phyloP scores from a whole-genome alignment of 805 yeast genomes.

The Zygosaccharomyces siamensis region DNA sequence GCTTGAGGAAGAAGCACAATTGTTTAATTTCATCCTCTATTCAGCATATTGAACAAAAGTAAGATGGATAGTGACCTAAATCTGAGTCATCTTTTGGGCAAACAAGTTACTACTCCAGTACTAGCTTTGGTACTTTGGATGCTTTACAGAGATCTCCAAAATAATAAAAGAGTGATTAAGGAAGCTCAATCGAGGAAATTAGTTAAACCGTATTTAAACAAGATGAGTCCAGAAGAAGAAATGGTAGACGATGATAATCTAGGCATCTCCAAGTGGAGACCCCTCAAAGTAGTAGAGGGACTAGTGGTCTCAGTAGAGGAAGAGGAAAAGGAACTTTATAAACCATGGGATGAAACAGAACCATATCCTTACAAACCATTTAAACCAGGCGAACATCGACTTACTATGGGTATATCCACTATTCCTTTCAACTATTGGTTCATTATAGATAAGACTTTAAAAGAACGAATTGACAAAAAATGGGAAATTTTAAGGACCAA shows the following conservation, averaged over 20 bases:
- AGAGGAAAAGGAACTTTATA: slow-evolving; percentile 10
- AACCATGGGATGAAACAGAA: slow-evolving; percentile 38
- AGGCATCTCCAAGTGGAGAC: slow-evolving; percentile 15
- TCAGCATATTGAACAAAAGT: no score
- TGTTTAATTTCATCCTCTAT: background rate
- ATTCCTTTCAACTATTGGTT: slow-evolving; percentile 51
- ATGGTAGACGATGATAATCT: background rate
- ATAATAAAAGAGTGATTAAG: background rate
- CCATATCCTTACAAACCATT: slow-evolving; percentile 55
- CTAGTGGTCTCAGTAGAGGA: slow-evolving; percentile 24
- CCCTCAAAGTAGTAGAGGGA: slow-evolving; percentile 34
- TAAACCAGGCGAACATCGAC: slow-evolving; percentile 52
- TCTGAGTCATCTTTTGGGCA: slow-evolving; percentile 13
- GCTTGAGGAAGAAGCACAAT: no score
- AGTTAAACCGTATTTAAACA: background rate
- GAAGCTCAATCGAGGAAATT: no score
- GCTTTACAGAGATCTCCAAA: slow-evolving; percentile 10
- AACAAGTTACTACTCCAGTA: slow-evolving; percentile 24
- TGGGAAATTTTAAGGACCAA: slow-evolving; percentile 20
- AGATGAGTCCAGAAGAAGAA: background rate
- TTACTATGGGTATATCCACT: slow-evolving; percentile 59
- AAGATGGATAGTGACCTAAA: slow-evolving; percentile 3
- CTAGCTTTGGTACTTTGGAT: slow-evolving; percentile 18
- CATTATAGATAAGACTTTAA: slow-evolving; percentile 56
- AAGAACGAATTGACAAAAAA: slow-evolving; percentile 40